Base-by-base conservation (phyloP, 805 yeast genomes). In the Candida berthetii region DNA sequence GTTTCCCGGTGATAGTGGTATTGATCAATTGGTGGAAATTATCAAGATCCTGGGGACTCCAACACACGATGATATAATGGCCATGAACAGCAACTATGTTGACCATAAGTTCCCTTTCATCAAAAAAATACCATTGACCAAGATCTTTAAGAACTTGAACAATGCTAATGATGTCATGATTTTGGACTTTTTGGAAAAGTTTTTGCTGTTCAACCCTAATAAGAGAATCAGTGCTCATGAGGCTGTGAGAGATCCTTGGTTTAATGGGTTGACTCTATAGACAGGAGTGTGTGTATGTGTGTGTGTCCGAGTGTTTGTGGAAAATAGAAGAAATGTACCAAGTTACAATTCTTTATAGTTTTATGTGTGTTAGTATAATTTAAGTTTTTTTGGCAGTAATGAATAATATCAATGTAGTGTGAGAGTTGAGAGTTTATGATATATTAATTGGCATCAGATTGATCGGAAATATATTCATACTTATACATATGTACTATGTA, bases 1-100 rank as follows among this genome's bases (percentile, higher is more conserved):
- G 49, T 93, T 93, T 67, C 99, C 99, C 11, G 99, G 99, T 36
- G 98, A 93, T 61, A 82, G 90, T 45, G 98, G 99, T 31, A 91
- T 93, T 44, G 99, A 93, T 62, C 99, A 93, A 64, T 75, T 91
- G 54, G 98, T 91, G 16, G 99, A 91, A 64, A 91, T 91, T 53
- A 91, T 91, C 61, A 93, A 93, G 65, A 86, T 91, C 20, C 72
- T 93, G 58, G 99, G 99, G 14, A 91, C 99, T 1, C 99, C 99
- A 7, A 73, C 95, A 15, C 79, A 85, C 43, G 96, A 89, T 37
- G 96, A 91, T 64, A 91, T 91, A 51, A 77, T 81, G 58, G 77
- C 89, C 46, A 93, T 91, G 99, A 91, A 91, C 64, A 96, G 96
- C 40, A 90, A 88, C 62, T 93, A 91, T 66, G 86, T 88, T 83